These are phyloP conservation scores for Xylariomycetidae sp. DNA, from an alignment of 2,329 filamentous ascomycete species.

Conservation along the genomic window DNA sequence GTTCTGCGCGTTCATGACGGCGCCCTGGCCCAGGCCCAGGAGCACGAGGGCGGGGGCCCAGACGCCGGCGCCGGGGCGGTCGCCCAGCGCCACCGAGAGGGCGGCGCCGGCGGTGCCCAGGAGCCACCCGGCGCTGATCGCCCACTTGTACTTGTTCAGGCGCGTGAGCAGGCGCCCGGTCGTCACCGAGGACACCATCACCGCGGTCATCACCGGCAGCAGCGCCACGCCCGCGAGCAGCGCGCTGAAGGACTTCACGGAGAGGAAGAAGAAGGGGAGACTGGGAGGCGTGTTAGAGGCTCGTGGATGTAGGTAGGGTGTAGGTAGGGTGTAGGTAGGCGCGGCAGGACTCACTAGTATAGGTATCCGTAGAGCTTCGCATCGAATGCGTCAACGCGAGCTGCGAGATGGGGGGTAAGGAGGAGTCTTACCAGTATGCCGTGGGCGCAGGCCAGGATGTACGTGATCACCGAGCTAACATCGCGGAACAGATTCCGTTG, in stretches of 20 bases:
- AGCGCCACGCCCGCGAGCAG: conserved; percentile 28
- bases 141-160: conserved; percentile 25
- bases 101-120: too few relatives aligned
- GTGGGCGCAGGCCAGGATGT: conserved; percentile 9
- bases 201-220: conserved; percentile 26
- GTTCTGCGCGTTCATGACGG: conserved; percentile 33
- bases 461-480: conserved; percentile 8
- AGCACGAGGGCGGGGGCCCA: too few relatives aligned
- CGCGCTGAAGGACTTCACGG: conserved; percentile 25
- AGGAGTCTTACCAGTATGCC: conserved; percentile 11
- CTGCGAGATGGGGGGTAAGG: too few relatives aligned
- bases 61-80: too few relatives aligned
- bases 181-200: conserved; percentile 27
- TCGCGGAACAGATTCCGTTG: conserved; percentile 12
- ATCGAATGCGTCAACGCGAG: background rate
- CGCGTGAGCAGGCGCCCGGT: conserved; percentile 16
- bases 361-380: conserved; percentile 16
- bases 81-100: too few relatives aligned
- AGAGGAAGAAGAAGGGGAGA: conserved; percentile 31
- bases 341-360: conserved; percentile 18
- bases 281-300: conserved; percentile 7
- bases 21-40: conserved; percentile 31
- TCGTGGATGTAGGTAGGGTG: conserved; percentile 2
- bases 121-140: too few relatives aligned
- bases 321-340: background rate